These are phyloP conservation scores for Sporothrix pseudoabietina DNA, from an alignment of 2,329 filamentous ascomycete species.

Conservation along the genomic window DNA sequence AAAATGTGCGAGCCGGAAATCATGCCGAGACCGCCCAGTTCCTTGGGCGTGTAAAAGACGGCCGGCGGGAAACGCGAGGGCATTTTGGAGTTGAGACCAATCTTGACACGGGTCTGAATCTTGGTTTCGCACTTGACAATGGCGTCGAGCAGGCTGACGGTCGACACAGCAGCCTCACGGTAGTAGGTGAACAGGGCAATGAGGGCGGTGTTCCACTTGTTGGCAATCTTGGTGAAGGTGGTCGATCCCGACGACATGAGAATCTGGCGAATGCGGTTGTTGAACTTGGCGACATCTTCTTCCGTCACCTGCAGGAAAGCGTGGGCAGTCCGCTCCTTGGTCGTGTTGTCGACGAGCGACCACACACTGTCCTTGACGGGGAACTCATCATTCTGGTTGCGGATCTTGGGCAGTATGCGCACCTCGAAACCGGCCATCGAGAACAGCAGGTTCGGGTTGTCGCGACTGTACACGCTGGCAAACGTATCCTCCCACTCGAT, in stretches of 20 bases:
- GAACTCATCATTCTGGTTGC: conserved; percentile 95
- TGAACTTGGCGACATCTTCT: conserved; percentile 98
- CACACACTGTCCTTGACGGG: conserved; percentile 97
- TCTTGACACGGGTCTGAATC: conserved; percentile 98
- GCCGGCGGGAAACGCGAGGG: conserved; percentile 96
- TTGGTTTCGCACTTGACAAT: conserved; percentile 99
- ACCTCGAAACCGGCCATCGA: conserved; percentile 99
- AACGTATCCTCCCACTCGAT: conserved; percentile 99
- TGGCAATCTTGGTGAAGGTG: conserved; percentile 99
- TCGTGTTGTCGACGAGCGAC: conserved; percentile 94
- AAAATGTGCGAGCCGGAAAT: conserved; percentile 98
- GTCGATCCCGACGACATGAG: conserved; percentile 99
- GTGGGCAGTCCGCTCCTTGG: conserved; percentile 94
- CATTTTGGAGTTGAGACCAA: conserved; percentile 99
- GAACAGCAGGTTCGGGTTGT: conserved; percentile 96
- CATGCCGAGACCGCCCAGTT: conserved; percentile 95
- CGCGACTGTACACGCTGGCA: conserved; percentile 93
- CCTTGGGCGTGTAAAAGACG: conserved; percentile 98
- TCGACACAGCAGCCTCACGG: conserved; percentile 94
- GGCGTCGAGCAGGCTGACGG: conserved; percentile 88
- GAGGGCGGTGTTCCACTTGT: conserved; percentile 98
- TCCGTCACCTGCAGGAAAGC: conserved; percentile 97
- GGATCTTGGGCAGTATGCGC: conserved; percentile 89
- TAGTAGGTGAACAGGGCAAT: conserved; percentile 99
- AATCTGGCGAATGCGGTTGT: conserved; percentile 97